Percentiles rank a stretch among this genome's conserved stretches.
These are phyloP conservation scores for Wallacemonas sp. DNA, from an alignment of 208 protist species.

Conservation along the genomic window DNA sequence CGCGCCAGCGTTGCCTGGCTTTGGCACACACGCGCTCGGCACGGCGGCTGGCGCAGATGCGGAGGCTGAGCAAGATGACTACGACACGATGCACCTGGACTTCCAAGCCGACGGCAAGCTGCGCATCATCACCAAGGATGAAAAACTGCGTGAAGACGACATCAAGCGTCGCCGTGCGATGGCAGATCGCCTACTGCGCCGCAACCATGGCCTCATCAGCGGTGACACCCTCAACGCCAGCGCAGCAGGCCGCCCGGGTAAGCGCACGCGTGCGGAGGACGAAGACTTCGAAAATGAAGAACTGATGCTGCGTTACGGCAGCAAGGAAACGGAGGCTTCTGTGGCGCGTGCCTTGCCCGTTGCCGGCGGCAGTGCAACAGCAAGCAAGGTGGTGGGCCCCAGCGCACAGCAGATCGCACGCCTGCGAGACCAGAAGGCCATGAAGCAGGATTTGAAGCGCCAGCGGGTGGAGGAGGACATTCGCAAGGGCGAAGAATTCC, in stretches of 20 bases:
- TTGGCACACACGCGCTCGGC: conserved; percentile 22
- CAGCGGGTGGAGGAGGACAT: conserved; percentile 86
- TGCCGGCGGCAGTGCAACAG: conserved; percentile 10
- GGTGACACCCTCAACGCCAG: conserved; percentile 56
- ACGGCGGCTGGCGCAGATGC: background rate
- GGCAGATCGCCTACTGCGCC: conserved; percentile 67
- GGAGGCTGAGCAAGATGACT: conserved; percentile 15
- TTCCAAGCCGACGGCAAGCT: conserved; percentile 75
- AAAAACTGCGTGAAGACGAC: conserved; percentile 60
- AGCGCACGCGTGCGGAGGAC: conserved; percentile 59
- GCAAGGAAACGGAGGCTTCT: conserved; percentile 45
- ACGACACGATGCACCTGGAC: conserved; percentile 71
- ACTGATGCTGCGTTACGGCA: conserved; percentile 69
- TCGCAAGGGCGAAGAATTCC: conserved; percentile 84
- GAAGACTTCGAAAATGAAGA: conserved; percentile 89
- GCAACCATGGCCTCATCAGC: conserved; percentile 32
- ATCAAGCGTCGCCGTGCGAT: conserved; percentile 43
- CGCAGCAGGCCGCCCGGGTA: conserved; percentile 35
- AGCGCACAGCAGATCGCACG: conserved; percentile 42
- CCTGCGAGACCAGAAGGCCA: conserved; percentile 69
- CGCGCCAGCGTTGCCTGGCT: conserved; percentile 18
- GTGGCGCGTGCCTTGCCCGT: conserved; percentile 19
- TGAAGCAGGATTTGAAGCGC: conserved; percentile 60
- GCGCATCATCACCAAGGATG: conserved; percentile 76
- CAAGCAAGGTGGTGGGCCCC: conserved; percentile 24